phyloP scores from a whole-genome alignment of 2,329 filamentous ascomycete genomes.

The Diaporthe caulivora region DNA sequence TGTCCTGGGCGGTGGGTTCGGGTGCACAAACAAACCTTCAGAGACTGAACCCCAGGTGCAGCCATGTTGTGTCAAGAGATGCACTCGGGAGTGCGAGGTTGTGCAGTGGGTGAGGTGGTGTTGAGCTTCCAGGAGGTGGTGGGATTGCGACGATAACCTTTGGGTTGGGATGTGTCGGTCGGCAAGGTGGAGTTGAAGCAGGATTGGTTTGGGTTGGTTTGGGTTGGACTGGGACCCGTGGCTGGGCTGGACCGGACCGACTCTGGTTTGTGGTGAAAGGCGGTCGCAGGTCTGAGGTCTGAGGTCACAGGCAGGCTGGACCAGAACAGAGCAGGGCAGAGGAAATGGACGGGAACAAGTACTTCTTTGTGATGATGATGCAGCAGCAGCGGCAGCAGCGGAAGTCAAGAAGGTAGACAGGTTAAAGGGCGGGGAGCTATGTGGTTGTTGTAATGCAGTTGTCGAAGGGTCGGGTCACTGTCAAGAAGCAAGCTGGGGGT shows the following conservation, averaged over 20 bases:
- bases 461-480: constrained; percentile 17
- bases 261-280: constrained; percentile 13
- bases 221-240: constrained; percentile 1
- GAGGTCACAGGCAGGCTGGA: neutral
- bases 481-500: constrained; percentile 37
- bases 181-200: constrained; percentile 24
- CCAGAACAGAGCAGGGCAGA: neutral
- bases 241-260: constrained; percentile 19
- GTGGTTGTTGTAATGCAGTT: constrained; percentile 24
- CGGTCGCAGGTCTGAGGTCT: constrained; percentile 22
- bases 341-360: neutral
- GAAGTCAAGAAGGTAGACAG: neutral
- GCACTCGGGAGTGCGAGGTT: constrained; percentile 15
- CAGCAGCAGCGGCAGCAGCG: neutral
- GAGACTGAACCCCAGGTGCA: constrained; percentile 86
- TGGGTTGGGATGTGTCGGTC: constrained; percentile 32
- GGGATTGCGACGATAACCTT: constrained; percentile 23
- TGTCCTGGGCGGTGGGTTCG: neutral
- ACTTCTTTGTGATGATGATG: constrained; percentile 22
- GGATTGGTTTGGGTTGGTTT: constrained; percentile 27
- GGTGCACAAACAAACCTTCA: constrained; percentile 78
- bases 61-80: constrained; percentile 72
- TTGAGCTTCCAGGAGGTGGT: constrained; percentile 23
- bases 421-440: constrained; percentile 28
- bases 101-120: constrained; percentile 31